These are phyloP conservation scores for Casaregolazyma suthepensis DNA, from an alignment of 1,139 yeast genomes.

Conservation along the genomic window DNA sequence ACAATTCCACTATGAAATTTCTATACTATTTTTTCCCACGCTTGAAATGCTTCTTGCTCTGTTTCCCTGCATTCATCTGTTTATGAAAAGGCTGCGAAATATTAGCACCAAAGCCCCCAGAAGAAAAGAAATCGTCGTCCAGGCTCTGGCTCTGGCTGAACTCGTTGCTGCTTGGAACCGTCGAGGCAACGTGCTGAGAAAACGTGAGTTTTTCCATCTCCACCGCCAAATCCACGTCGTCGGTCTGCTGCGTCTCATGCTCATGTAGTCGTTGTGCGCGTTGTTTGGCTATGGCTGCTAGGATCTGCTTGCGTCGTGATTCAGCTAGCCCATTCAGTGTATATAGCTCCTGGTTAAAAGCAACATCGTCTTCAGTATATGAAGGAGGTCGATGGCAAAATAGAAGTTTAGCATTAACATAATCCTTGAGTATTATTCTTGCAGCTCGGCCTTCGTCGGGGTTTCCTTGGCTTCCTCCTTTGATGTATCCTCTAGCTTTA, in stretches of 20 bases:
- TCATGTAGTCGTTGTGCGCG: slow-evolving; percentile 30
- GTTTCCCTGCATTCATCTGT: slow-evolving; percentile 23
- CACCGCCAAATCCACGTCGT: slow-evolving; percentile 54
- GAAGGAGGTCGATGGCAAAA: slow-evolving; percentile 85
- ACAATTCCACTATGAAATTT: neutral
- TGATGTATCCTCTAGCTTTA: slow-evolving; percentile 91
- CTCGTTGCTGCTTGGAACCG: neutral
- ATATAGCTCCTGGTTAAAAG: slow-evolving; percentile 72
- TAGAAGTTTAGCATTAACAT: slow-evolving; percentile 83
- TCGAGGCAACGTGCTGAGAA: slow-evolving; percentile 50
- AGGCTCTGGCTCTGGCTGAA: slow-evolving; percentile 30
- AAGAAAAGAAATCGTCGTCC: slow-evolving; percentile 76
- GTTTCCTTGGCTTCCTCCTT: slow-evolving; percentile 77
- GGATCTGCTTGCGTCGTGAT: slow-evolving; percentile 64
- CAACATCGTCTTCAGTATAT: slow-evolving; percentile 32
- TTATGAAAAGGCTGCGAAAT: slow-evolving; percentile 65
- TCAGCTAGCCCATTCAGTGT: slow-evolving; percentile 55
- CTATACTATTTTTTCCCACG: slow-evolving; percentile 3
- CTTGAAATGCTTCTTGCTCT: slow-evolving; percentile 53
- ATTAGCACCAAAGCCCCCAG: slow-evolving; percentile 59
- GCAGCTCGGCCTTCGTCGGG: slow-evolving; percentile 97
- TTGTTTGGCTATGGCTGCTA: slow-evolving; percentile 19
- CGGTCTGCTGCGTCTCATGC: slow-evolving; percentile 28
- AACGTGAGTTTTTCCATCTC: slow-evolving; percentile 72
- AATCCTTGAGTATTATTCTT: slow-evolving; percentile 86